phyloP scores from a whole-genome alignment of 139 green algal genomes.

The Chlorella sp. region DNA sequence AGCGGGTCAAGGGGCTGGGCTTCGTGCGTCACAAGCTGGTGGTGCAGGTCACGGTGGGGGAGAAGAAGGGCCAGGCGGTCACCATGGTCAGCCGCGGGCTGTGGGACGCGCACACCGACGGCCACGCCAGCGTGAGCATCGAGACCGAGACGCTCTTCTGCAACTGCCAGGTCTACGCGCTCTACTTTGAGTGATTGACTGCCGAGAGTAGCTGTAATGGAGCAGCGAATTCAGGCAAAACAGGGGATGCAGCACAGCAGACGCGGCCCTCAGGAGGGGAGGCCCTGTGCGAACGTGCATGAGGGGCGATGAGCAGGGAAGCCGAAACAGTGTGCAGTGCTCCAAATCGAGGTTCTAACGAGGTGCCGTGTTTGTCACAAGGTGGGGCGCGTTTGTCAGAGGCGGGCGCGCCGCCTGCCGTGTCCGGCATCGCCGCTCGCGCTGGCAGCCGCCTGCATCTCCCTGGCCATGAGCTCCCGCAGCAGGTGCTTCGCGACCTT shows the following conservation, averaged over 20 bases:
- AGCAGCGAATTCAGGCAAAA: too few species aligned
- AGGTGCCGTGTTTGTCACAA: too few species aligned
- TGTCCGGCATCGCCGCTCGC: not conserved
- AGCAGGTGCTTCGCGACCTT: slow-evolving; percentile 73
- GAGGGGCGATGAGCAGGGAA: too few species aligned
- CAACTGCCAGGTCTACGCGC: slow-evolving; percentile 67
- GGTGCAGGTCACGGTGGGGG: slow-evolving; percentile 74
- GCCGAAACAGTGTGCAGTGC: too few species aligned
- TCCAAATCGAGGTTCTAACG: too few species aligned
- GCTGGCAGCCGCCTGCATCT: slow-evolving; percentile 1
- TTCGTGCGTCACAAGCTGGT: slow-evolving; percentile 87
- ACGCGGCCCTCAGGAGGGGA: too few species aligned
- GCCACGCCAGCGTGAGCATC: slow-evolving; percentile 73
- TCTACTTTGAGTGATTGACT: slow-evolving; percentile 76
- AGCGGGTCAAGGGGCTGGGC: slow-evolving; percentile 78
- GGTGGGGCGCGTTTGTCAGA: too few species aligned
- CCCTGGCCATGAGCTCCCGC: slow-evolving; percentile 20
- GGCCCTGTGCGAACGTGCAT: too few species aligned
- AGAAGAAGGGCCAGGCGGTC: slow-evolving; percentile 85
- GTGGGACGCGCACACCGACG: slow-evolving; percentile 81
- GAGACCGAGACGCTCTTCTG: slow-evolving; percentile 84
- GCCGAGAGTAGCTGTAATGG: not conserved
- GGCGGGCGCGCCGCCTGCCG: not conserved
- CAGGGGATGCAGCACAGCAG: too few species aligned
- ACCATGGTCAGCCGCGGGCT: slow-evolving; percentile 80